Evolutionary conservation across 306 rosid species (phyloP).

Genomic region (apple (Malus domestica)): ASM211411v1 NC_041792.1:28466907-28467406

Average conservation of each 20-base stretch:
- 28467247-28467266: constrained; percentile 43
- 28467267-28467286: constrained; percentile 34
- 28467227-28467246: constrained; percentile 30
- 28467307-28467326: constrained; percentile 45
- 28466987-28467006: constrained; percentile 25
- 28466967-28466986: constrained; percentile 32
- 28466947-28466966: constrained; percentile 22
- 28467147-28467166: constrained; percentile 35
- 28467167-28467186: constrained; percentile 34
- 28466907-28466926: constrained; percentile 22
- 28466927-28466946: constrained; percentile 31
- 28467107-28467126: constrained; percentile 31
- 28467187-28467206: constrained; percentile 75
- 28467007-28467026: constrained; percentile 33
- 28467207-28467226: constrained; percentile 52
- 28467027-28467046: constrained; percentile 30
- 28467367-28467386: constrained; percentile 43
- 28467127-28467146: constrained; percentile 33
- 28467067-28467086: constrained; percentile 35
- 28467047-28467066: constrained; percentile 38
- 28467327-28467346: constrained; percentile 29
- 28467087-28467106: constrained; percentile 30
- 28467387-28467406: constrained; percentile 37
- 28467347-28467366: constrained; percentile 31
- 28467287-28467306: constrained; percentile 39